Conservation (phyloP, 441 rosid genomes). For the Gossypium armourianum region DNA sequence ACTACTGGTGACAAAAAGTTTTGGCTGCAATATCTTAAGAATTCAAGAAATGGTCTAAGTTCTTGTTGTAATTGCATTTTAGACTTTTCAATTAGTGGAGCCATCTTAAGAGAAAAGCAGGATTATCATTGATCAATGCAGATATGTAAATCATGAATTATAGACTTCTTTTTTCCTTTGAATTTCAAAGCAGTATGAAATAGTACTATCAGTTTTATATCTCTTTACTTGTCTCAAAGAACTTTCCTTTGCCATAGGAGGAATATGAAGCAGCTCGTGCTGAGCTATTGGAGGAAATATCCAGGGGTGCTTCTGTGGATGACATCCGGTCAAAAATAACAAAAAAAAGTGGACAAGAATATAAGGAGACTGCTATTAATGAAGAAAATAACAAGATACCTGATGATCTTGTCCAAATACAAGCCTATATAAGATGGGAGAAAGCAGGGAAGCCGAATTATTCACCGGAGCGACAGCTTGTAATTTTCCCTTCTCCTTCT, state of each 20-base stretch:
- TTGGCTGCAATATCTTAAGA: background rate
- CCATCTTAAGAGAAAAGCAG: background rate
- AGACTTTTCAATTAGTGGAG: background rate
- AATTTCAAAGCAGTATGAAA: background rate
- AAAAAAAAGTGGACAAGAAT: conserved; percentile 36
- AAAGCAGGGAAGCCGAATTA: conserved; percentile 64
- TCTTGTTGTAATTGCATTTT: background rate
- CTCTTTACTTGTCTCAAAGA: background rate
- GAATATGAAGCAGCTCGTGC: conserved; percentile 88
- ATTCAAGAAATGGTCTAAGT: background rate
- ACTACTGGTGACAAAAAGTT: background rate
- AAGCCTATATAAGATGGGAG: conserved; percentile 64
- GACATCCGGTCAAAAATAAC: conserved; percentile 54
- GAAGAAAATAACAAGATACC: conserved; percentile 37
- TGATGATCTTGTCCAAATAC: conserved; percentile 49
- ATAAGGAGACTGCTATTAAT: conserved; percentile 27
- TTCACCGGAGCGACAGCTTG: conserved; percentile 48
- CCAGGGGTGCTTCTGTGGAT: conserved; percentile 60
- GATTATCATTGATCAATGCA: background rate
- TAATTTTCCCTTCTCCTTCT: conserved; percentile 23
- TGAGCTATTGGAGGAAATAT: conserved; percentile 73
- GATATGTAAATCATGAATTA: background rate
- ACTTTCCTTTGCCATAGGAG: conserved; percentile 38
- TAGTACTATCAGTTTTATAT: background rate
- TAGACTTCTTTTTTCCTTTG: background rate